Evolutionary conservation across 2,329 filamentous ascomycete genomes (phyloP).

Genomic region (Arachnomyces sp.): DNA sequence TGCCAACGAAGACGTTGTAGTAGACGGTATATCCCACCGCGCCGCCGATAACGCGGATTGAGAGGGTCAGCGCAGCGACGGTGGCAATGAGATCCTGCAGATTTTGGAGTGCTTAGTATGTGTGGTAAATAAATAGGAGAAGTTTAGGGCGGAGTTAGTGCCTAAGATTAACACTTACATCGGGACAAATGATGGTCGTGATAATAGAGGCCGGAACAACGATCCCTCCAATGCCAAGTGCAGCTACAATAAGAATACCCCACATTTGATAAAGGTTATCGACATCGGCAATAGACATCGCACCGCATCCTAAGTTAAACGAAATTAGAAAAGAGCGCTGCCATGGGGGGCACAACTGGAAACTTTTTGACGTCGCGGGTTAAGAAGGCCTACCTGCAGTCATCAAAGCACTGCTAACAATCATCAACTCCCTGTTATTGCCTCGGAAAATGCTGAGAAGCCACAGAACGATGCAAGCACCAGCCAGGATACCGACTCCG

Average conservation of each 20-base stretch:
- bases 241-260: constrained; percentile 53
- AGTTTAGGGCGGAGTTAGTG: background rate
- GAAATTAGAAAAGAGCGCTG: background rate
- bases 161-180: constrained; percentile 33
- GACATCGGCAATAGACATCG: constrained; percentile 42
- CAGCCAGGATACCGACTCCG: constrained; percentile 55
- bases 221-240: constrained; percentile 60
- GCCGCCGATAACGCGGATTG: constrained; percentile 62
- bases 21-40: constrained; percentile 56
- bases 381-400: constrained; percentile 44
- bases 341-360: background rate
- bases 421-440: constrained; percentile 53
- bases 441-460: constrained; percentile 52
- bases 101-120: background rate
- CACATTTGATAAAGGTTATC: constrained; percentile 51
- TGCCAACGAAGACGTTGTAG: constrained; percentile 46
- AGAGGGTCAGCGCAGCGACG: constrained; percentile 59
- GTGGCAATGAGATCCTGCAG: constrained; percentile 57
- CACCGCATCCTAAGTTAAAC: constrained; percentile 44
- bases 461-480: constrained; percentile 52
- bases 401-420: constrained; percentile 55
- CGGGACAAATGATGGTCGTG: constrained; percentile 61
- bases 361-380: background rate
- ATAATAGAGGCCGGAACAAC: constrained; percentile 62
- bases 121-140: background rate